Evolutionary conservation across 106 monocot species (phyloP), one percentile per base, ranked within the genome.

Genomic region (Vanilla planifolia): DNA sequence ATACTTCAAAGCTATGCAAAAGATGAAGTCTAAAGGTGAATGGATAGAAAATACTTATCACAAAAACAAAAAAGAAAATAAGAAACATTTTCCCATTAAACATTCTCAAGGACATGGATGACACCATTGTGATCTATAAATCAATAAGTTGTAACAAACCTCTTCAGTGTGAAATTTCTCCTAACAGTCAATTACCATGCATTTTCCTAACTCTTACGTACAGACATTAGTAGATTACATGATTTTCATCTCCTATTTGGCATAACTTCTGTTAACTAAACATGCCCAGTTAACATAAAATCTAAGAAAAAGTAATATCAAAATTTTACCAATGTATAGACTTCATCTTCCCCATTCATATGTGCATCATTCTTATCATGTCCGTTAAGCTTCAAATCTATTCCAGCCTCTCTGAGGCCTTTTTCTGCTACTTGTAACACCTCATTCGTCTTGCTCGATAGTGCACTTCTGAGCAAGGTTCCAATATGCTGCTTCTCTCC

Each of bases 401-500:
- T 86, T 8, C 85, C 93, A 13, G 71, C 85, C 59, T 83, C 89
- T 66, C 82, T 77, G 47, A 86, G 62, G 23, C 90, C 96, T 51
- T 87, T 75, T 48, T 86, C 80, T 14, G 92, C 92, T 44, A 88
- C 82, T 75, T 88, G 79, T 22, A 81, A 61, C 27, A 83, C 81
- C 48, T 85, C 84, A 46, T 55, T 79, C 3, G 84, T 69, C 65
- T 82, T 92, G 5, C 79, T 79, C 25, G 75, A 75, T 42, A 98
- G 73, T 59, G 88, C 87, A 68, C 85, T 88, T 52, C 98, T 79
- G 33, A 98, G 82, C 67, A 98, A 73, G 7, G 75, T 75, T 26
- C 92, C 92, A 55, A 98, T 82, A 66, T 92, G 86, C 41, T 88
- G 73, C 58, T 98, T 98, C 73, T 98, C 87, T 32, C 17, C 88